A percentile compares a stretch with the other conserved stretches of the same genome.
These are phyloP conservation scores for Acanthamoeba sp. DNA, from an alignment of 208 protist genomes.

Conservation along the genomic window DNA sequence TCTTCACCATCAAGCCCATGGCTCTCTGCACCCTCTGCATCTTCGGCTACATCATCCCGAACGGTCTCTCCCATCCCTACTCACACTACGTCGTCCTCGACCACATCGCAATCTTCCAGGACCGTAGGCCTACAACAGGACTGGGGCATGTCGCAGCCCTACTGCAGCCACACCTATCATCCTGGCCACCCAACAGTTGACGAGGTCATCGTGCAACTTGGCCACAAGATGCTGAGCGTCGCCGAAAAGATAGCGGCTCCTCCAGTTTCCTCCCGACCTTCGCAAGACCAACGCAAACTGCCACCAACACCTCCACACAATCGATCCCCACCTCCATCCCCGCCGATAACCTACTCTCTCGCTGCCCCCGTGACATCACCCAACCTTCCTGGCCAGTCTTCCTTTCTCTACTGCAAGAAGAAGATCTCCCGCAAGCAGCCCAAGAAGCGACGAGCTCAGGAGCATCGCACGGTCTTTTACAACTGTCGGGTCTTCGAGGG, in stretches of 20 bases:
- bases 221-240: background rate
- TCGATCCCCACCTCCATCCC: background rate
- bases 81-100: background rate
- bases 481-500: background rate
- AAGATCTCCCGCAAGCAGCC: conserved; percentile 8
- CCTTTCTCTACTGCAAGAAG: conserved; percentile 30
- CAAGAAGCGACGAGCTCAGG: background rate
- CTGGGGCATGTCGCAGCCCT: background rate
- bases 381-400: background rate
- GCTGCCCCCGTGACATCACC: background rate
- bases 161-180: background rate
- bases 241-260: background rate
- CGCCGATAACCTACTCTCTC: background rate
- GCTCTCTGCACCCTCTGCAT: background rate
- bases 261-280: background rate
- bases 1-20: background rate
- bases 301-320: background rate
- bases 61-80: background rate
- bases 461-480: background rate
- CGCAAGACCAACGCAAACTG: background rate
- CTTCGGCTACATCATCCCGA: background rate
- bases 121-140: background rate
- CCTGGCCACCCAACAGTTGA: background rate
- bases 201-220: background rate
- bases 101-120: too few relatives aligned